phyloP scores from a whole-genome alignment of 2,329 filamentous ascomycete genomes.

The Neonectria coccinea region DNA sequence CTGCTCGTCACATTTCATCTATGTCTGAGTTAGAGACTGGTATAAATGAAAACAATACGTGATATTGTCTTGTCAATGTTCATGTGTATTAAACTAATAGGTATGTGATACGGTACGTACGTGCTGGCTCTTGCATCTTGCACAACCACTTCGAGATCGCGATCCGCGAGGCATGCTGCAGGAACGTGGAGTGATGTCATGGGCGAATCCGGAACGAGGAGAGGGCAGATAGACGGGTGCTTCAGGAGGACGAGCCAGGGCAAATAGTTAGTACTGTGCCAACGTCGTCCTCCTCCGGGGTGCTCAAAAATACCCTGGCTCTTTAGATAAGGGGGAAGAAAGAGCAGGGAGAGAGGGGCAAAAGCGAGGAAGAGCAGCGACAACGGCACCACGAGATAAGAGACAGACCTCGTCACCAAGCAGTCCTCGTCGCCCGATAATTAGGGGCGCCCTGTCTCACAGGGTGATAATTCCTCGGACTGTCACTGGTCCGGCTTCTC shows the following conservation, averaged over 20 bases:
- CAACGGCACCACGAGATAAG: conserved; percentile 4
- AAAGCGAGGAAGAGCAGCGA: background rate
- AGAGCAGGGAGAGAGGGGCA: background rate
- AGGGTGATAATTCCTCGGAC: conserved; percentile 8
- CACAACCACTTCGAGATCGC: conserved; percentile 26
- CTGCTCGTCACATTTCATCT: conserved; percentile 33
- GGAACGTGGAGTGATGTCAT: conserved; percentile 5
- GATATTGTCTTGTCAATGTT: background rate
- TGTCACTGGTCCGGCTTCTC: conserved; percentile 14
- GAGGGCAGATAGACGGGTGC: background rate
- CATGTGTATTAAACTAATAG: background rate
- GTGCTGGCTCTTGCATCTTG: conserved; percentile 32
- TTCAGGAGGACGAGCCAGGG: background rate
- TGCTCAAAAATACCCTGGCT: background rate
- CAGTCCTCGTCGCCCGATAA: background rate
- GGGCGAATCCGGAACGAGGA: conserved; percentile 1
- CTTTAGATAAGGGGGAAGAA: conserved; percentile 1
- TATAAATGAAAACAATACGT: background rate
- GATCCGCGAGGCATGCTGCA: conserved; percentile 18
- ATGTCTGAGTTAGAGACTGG: background rate
- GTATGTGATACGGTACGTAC: conserved; percentile 15
- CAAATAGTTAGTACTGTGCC: background rate
- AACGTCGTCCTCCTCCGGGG: background rate
- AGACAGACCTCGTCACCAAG: too few species aligned
- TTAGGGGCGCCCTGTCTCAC: too few species aligned